Conservation (phyloP, 2,329 filamentous ascomycete genomes). For the Periconia digitata region DNA sequence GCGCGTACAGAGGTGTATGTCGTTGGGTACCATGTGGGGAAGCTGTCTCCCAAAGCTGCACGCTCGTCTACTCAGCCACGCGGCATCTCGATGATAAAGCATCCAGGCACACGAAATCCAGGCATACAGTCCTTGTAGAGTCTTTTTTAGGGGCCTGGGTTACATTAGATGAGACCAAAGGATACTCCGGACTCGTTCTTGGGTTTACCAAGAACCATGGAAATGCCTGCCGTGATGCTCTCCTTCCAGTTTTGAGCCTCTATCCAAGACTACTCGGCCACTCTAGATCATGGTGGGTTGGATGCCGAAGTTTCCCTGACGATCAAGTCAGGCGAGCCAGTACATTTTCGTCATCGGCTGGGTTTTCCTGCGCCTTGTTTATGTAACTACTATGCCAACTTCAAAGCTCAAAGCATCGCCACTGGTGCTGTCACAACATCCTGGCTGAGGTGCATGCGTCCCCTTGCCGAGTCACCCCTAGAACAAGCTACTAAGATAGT, state of each 20-base stretch:
- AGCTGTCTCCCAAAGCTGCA: conserved; percentile 1
- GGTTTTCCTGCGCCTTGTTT: conserved; percentile 1
- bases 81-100: too few species aligned
- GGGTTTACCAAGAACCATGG: neutral
- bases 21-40: neutral
- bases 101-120: too few species aligned
- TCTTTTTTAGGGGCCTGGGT: too few species aligned
- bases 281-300: neutral
- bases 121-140: too few species aligned
- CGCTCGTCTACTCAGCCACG: too few species aligned
- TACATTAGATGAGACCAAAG: conserved; percentile 1
- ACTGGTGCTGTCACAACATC: neutral
- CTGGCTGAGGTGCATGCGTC: neutral
- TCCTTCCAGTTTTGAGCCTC: neutral
- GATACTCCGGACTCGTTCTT: conserved; percentile 3
- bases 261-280: conserved; percentile 1
- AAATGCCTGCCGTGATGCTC: neutral
- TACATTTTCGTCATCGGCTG: neutral
- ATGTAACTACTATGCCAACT: conserved; percentile 1
- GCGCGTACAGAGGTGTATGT: conserved; percentile 1
- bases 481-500: neutral
- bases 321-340: neutral
- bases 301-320: neutral
- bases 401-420: neutral
- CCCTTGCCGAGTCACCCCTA: neutral